Evolutionary conservation across 164 flowering plant genomes (phyloP).

Genomic region (Houttuynia cordata): DNA sequence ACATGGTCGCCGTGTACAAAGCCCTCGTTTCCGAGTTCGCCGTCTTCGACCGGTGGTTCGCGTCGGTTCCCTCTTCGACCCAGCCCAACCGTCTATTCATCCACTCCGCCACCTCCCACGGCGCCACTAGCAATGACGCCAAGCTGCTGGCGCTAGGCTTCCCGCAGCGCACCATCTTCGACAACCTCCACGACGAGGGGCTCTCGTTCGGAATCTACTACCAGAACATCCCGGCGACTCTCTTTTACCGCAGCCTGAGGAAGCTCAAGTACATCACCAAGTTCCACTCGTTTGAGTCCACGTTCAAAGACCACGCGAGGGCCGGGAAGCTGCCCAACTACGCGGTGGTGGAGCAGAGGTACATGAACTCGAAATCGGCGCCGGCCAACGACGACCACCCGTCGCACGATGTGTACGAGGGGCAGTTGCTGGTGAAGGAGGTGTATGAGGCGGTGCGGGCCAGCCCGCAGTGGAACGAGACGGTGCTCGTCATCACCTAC

Average conservation of each 20-base stretch:
- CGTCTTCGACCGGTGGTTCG: conserved; percentile 72
- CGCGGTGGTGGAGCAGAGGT: conserved; percentile 82
- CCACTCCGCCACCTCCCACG: conserved; percentile 70
- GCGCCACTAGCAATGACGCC: conserved; percentile 47
- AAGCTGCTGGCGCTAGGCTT: conserved; percentile 31
- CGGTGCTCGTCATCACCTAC: conserved; percentile 61
- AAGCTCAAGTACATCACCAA: conserved; percentile 50
- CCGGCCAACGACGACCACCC: conserved; percentile 97
- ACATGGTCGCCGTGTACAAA: conserved; percentile 39
- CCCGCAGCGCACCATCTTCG: conserved; percentile 75
- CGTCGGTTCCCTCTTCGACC: conserved; percentile 68
- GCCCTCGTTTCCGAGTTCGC: conserved; percentile 54
- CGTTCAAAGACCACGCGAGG: conserved; percentile 44
- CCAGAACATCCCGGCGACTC: conserved; percentile 61
- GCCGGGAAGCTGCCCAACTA: conserved; percentile 62
- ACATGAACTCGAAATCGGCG: conserved; percentile 33
- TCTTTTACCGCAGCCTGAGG: conserved; percentile 63
- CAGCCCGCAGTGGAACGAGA: conserved; percentile 92
- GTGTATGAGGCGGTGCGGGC: conserved; percentile 79
- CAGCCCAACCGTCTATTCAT: conserved; percentile 71
- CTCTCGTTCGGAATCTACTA: conserved; percentile 65
- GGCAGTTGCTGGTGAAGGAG: conserved; percentile 86
- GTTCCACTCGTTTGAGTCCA: conserved; percentile 33
- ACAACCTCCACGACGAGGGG: conserved; percentile 45
- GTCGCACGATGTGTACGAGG: conserved; percentile 79